Evolutionary conservation across 805 yeast species (phyloP), one percentile per base, ranked within the genome.

Genomic region (Metschnikowia gruessii): DNA sequence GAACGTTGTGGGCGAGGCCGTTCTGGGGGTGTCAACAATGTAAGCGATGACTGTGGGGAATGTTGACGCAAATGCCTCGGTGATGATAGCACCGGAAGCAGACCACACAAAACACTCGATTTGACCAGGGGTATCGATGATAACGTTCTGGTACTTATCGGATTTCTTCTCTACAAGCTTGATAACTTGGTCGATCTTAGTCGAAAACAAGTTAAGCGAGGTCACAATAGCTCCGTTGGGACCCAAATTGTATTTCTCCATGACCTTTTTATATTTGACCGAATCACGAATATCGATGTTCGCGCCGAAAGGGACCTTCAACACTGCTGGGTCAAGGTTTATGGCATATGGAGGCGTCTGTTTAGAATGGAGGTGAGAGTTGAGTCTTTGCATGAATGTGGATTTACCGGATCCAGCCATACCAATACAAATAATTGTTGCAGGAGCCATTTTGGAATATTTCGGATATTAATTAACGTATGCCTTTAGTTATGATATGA

Each of bases 211-310:
- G 62, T 94, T 94, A 51, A 94, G 74, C 17, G 96, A 88, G 0
- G 99, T 94, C 53, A 95, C 96, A 62, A 94, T 94, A 2, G 98
- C 98, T 47, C 99, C 99, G 62, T 94, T 94, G 12, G 99, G 99
- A 0, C 99, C 99, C 48, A 94, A 67, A 48, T 87, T 85, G 63
- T 92, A 88, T 62, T 91, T 91, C 57, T 90, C 94, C 98, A 92
- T 94, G 37, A 94, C 98, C 61, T 94, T 90, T 54, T 86, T 87
- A 66, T 94, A 94, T 63, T 94, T 92, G 50, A 94, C 88, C 0
- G 97, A 87, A 66, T 94, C 99, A 60, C 99, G 76, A 53, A 94
- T 94, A 67, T 94, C 99, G 51, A 94, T 90, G 62, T 94, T 90
- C 35, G 95, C 85, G 16, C 91, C 94, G 64, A 83, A 94, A 11